Percentiles rank a stretch among this genome's conserved stretches.
phyloP scores from a whole-genome alignment of 1,284 basidiomycete genomes.

The Trichosporon ovoides region DNA sequence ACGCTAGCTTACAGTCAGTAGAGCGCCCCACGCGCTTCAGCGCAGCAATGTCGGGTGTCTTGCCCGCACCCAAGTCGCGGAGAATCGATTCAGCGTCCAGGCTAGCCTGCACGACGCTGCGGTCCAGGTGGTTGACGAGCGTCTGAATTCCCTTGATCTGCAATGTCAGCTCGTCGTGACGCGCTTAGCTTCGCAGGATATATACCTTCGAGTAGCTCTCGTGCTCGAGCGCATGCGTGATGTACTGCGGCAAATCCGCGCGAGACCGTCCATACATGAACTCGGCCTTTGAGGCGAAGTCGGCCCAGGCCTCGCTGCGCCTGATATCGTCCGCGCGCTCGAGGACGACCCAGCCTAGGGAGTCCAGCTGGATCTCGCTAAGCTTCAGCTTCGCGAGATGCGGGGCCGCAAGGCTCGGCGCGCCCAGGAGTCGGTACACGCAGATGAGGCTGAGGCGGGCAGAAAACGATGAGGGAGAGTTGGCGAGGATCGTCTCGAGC shows the following conservation, averaged over 20 bases:
- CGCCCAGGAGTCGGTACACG: constrained; percentile 34
- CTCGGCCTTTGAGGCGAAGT: constrained; percentile 21
- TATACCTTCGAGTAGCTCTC: constrained; percentile 31
- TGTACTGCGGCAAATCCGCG: constrained; percentile 33
- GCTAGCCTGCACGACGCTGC: constrained; percentile 21
- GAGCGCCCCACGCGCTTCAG: constrained; percentile 3
- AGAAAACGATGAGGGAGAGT: constrained; percentile 24
- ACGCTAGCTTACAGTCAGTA: neutral
- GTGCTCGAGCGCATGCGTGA: constrained; percentile 36
- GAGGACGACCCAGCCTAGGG: constrained; percentile 27
- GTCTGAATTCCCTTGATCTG: constrained; percentile 30
- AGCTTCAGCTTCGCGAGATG: constrained; percentile 25
- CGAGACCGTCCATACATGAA: constrained; percentile 31
- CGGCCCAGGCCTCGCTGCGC: constrained; percentile 20
- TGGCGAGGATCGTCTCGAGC: constrained; percentile 24
- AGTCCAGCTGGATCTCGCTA: constrained; percentile 41
- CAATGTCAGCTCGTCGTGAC: neutral
- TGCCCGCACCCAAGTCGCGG: constrained; percentile 12
- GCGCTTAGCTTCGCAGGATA: neutral
- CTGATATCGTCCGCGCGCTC: constrained; percentile 32
- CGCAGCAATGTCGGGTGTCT: neutral
- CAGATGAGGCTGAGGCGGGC: constrained; percentile 33
- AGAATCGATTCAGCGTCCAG: constrained; percentile 27
- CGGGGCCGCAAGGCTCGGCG: constrained; percentile 17
- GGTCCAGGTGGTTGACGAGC: constrained; percentile 20